These are phyloP conservation scores for Ambrosia trifida DNA, from an alignment of 129 eudicot species.

Conservation along the genomic window DNA sequence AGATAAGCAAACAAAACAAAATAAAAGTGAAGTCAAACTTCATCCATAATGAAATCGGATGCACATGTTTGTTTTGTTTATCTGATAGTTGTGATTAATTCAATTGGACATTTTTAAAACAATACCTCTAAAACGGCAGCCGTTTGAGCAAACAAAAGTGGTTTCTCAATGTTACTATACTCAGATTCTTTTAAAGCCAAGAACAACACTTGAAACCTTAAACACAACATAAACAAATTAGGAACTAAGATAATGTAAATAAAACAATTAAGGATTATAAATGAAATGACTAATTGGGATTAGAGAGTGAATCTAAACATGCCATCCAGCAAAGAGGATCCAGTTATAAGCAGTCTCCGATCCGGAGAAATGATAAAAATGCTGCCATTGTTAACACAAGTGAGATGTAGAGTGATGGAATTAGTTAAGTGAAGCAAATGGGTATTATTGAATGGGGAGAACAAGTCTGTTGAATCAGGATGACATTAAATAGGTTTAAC, in stretches of 20 bases:
- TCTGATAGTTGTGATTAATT: too few relatives aligned
- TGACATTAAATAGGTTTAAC: too few relatives aligned
- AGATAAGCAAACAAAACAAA: constrained; percentile 7
- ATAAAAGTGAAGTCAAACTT: constrained; percentile 24
- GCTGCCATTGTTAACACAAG: constrained; percentile 58
- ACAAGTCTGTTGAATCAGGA: too few relatives aligned
- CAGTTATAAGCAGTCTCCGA: constrained; percentile 71
- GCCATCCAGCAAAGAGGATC: constrained; percentile 80
- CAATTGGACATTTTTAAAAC: too few relatives aligned
- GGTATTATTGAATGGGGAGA: neutral
- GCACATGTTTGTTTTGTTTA: too few relatives aligned
- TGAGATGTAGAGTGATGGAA: constrained; percentile 13
- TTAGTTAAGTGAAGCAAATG: neutral
- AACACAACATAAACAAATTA: too few relatives aligned
- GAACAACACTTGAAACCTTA: constrained; percentile 74
- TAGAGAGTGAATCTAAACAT: constrained; percentile 11
- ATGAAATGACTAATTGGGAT: neutral
- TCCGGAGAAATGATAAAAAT: constrained; percentile 38
- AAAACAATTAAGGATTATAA: neutral
- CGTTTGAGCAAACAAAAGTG: constrained; percentile 83
- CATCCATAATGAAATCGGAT: constrained; percentile 7
- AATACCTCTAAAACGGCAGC: constrained; percentile 91
- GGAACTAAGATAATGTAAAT: neutral
- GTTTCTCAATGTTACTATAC: constrained; percentile 67
- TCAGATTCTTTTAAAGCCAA: constrained; percentile 66